Evolutionary conservation across 768 basidiomycete genomes (phyloP).

Genomic region (Leccinum barrowsii): DNA sequence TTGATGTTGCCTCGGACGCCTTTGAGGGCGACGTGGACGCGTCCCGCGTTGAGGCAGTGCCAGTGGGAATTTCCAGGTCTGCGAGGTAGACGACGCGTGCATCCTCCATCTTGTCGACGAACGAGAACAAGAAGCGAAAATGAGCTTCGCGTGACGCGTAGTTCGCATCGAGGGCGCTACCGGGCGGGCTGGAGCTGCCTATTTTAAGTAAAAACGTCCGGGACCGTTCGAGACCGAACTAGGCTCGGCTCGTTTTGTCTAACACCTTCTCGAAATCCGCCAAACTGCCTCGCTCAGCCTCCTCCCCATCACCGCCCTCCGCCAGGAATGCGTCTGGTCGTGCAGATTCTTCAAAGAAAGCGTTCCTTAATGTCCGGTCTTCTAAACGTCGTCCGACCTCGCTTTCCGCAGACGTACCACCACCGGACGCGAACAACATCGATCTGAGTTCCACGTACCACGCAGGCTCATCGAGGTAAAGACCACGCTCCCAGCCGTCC

Average conservation of each 20-base stretch:
- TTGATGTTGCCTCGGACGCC: constrained; percentile 27
- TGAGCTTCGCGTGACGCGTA: constrained; percentile 10
- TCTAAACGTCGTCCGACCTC: constrained; percentile 26
- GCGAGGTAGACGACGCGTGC: constrained; percentile 40
- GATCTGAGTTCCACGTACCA: constrained; percentile 89
- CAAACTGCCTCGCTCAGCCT: constrained; percentile 78
- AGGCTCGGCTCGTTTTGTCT: background rate
- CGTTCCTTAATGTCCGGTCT: constrained; percentile 28
- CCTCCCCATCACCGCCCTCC: constrained; percentile 72
- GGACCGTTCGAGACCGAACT: background rate
- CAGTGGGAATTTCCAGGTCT: constrained; percentile 36
- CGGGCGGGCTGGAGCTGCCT: background rate
- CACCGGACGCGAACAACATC: constrained; percentile 33
- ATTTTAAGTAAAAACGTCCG: constrained; percentile 6
- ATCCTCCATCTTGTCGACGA: constrained; percentile 23
- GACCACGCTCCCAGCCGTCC: constrained; percentile 15
- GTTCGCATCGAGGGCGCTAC: background rate
- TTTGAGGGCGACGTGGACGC: constrained; percentile 12
- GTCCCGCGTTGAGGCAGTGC: constrained; percentile 7
- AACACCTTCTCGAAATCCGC: constrained; percentile 13
- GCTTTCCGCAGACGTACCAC: constrained; percentile 17
- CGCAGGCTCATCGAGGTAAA: constrained; percentile 75
- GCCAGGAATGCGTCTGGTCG: constrained; percentile 51
- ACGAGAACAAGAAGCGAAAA: constrained; percentile 13
- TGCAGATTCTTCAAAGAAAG: constrained; percentile 43